Base-by-base conservation (phyloP, 148 eudicot genomes). In the Rhododendron mucronatum region DNA sequence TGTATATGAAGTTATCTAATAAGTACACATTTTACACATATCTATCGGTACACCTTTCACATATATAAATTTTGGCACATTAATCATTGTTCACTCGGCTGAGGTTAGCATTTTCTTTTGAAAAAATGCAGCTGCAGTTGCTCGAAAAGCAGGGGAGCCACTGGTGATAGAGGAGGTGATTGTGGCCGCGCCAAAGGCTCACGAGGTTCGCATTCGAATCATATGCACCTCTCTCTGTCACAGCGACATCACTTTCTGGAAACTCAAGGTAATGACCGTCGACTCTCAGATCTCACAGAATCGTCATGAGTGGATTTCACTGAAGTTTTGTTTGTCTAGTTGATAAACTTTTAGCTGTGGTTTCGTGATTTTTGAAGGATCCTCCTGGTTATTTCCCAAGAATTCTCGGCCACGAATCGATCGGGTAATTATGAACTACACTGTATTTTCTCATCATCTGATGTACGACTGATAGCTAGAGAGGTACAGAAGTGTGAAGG, bases 181-280 rank as follows among this genome's bases (percentile, higher is more conserved):
- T 0, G 97, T 96, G 50, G 94, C 91, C 9, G 87, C 96, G 30
- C 99, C 99, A 0, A 76, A 93, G 71, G 53, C 92, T 39, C 78
- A 86, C 26, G 99, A 96, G 88, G 95, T 95, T 88, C 93, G 99
- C 18, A 82, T 96, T 57, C 92, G 90, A 85, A 96, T 95, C 80
- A 82, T 95, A 30, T 96, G 98, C 85, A 94, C 96, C 85, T 95
- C 99, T 45, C 97, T 96, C 55, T 95, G 99, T 86, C 92, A 92
- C 83, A 93, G 91, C 75, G 98, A 95, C 87, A 41, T 95, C 88
- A 93, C 92, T 79, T 89, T 93, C 57, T 94, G 92, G 96, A 92
- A 87, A 84, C 81, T 94, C 78, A 88, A 90, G 77, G 96, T 94
- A 88, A 45, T 12, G 5, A 53, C 26, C 28, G 0, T 7, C 13